These are phyloP conservation scores for Nyctanthes arbortristis DNA, from an alignment of 257 asterid genomes.

Conservation along the genomic window DNA sequence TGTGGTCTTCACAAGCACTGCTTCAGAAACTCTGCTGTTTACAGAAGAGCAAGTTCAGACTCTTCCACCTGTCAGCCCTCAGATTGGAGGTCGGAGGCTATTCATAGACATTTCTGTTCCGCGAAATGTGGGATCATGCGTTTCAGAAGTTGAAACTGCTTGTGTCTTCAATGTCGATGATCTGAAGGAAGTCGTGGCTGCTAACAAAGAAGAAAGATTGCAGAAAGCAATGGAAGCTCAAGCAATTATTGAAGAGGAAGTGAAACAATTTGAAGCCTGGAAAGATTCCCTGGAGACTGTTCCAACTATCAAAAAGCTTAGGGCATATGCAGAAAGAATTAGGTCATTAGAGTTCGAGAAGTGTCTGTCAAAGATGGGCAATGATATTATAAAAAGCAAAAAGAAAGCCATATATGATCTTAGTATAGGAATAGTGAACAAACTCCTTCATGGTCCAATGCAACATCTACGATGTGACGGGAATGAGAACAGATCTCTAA, in stretches of 20 bases:
- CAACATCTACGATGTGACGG: slow-evolving; percentile 81
- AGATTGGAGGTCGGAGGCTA: slow-evolving; percentile 49
- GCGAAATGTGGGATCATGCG: slow-evolving; percentile 72
- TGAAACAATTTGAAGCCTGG: slow-evolving; percentile 74
- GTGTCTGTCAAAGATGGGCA: slow-evolving; percentile 74
- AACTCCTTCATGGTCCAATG: slow-evolving; percentile 91
- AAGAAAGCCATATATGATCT: slow-evolving; percentile 76
- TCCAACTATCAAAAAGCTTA: slow-evolving; percentile 85
- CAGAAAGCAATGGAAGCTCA: slow-evolving; percentile 77
- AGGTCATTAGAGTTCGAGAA: slow-evolving; percentile 79
- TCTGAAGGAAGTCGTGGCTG: slow-evolving; percentile 84
- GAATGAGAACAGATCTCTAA: slow-evolving; percentile 45
- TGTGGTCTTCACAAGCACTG: slow-evolving; percentile 78
- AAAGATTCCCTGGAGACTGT: slow-evolving; percentile 83
- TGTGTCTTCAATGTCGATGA: slow-evolving; percentile 77
- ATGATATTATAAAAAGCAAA: slow-evolving; percentile 48
- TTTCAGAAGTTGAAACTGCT: slow-evolving; percentile 54
- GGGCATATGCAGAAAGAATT: slow-evolving; percentile 83
- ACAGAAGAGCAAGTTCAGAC: slow-evolving; percentile 61
- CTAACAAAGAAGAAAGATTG: slow-evolving; percentile 71
- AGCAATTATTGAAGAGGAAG: slow-evolving; percentile 63
- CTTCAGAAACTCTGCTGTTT: slow-evolving; percentile 59
- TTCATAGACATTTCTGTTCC: slow-evolving; percentile 87
- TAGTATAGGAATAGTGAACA: slow-evolving; percentile 72
- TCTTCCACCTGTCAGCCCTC: slow-evolving; percentile 42